Evolutionary conservation across 1,284 basidiomycete genomes (phyloP).

Genomic region (Cutaneotrichosporon sp.): DNA sequence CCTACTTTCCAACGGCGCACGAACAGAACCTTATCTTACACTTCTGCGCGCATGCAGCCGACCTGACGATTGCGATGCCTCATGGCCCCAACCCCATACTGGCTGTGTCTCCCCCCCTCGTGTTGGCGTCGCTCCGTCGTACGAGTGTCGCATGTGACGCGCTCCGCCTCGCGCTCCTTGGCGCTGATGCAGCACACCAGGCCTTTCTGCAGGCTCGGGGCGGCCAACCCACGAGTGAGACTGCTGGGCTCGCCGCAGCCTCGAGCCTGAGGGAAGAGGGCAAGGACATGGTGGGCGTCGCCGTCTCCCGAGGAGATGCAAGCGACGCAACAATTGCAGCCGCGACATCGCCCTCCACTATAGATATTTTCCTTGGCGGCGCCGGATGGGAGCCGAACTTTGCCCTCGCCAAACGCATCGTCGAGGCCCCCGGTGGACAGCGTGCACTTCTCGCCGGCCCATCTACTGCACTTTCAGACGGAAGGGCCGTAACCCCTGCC

Average conservation of each 20-base stretch:
- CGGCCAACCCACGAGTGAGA: not conserved
- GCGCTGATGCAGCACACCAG: constrained; percentile 54
- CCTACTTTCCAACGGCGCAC: constrained; percentile 51
- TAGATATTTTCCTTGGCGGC: constrained; percentile 58
- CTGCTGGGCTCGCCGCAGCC: constrained; percentile 15
- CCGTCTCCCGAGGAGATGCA: constrained; percentile 28
- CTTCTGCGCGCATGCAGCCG: constrained; percentile 51
- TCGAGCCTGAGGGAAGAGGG: constrained; percentile 41
- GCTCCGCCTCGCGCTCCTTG: constrained; percentile 51
- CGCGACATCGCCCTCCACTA: constrained; percentile 52
- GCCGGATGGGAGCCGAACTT: constrained; percentile 56
- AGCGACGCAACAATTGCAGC: constrained; percentile 55
- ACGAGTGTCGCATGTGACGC: constrained; percentile 51
- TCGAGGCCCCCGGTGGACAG: constrained; percentile 54
- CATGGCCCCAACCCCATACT: constrained; percentile 54
- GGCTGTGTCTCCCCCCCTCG: constrained; percentile 54
- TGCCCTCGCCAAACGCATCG: constrained; percentile 54
- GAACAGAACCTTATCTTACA: constrained; percentile 50
- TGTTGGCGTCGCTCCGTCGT: constrained; percentile 49
- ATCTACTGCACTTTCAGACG: constrained; percentile 42
- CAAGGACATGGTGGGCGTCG: constrained; percentile 43
- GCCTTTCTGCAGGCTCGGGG: constrained; percentile 49
- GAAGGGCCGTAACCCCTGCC: constrained; percentile 53
- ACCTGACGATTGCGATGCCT: constrained; percentile 55
- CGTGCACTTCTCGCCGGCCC: constrained; percentile 43